These are phyloP conservation scores for Claviceps sp. DNA, from an alignment of 2,329 filamentous ascomycete genomes.

Conservation along the genomic window DNA sequence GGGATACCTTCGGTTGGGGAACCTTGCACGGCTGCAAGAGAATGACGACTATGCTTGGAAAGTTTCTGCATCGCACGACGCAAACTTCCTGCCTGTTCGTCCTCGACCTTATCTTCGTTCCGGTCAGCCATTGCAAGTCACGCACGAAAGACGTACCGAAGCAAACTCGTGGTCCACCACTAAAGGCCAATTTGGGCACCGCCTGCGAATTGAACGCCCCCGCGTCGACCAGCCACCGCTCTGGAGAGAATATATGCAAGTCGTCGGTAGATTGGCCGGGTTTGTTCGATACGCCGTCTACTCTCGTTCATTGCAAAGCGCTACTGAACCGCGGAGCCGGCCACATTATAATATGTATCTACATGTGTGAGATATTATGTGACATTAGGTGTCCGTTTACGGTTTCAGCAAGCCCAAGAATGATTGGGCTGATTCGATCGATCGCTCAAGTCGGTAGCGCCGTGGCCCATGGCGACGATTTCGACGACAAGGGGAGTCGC, in stretches of 20 bases:
- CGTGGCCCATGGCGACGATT: constrained; percentile 8
- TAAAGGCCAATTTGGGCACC: neutral
- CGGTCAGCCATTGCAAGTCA: neutral
- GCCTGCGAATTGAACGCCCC: neutral
- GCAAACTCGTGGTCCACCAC: neutral
- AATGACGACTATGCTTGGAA: no score
- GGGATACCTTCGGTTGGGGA: no score
- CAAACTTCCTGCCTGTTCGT: neutral
- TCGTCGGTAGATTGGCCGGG: neutral
- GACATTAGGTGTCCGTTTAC: no score
- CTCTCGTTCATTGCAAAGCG: no score
- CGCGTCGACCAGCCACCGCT: constrained; percentile 5
- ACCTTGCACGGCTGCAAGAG: no score
- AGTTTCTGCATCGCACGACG: constrained; percentile 2
- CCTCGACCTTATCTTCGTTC: neutral
- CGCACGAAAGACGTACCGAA: neutral
- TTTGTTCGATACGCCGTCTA: no score
- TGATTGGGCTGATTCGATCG: constrained; percentile 4
- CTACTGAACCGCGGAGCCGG: no score
- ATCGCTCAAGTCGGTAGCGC: constrained; percentile 5
- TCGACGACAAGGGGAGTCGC: neutral
- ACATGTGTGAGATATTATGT: no score
- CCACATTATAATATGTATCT: no score
- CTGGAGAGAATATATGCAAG: constrained; percentile 5
- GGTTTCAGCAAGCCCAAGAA: no score